Percentiles rank a stretch among this genome's conserved stretches.
These are phyloP conservation scores for Paramecium sonneborni DNA, from an alignment of 73 alveolate species.

Conservation along the genomic window DNA sequence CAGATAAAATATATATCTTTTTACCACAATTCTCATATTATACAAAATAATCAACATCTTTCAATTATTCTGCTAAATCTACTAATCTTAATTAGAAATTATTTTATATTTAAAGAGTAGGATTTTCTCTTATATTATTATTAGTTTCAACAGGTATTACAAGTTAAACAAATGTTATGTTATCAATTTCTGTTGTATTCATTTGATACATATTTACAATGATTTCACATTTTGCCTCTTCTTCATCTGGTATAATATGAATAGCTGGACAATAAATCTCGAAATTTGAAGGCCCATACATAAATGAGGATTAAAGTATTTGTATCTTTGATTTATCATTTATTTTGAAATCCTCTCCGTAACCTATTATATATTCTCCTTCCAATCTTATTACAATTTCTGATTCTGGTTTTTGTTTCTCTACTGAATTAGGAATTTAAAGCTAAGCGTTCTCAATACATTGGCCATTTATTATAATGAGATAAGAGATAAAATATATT, in stretches of 20 bases:
- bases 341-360: slow-evolving; percentile 10
- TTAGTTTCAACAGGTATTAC: background rate
- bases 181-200: background rate
- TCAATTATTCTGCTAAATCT: slow-evolving; percentile 21
- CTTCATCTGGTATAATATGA: background rate
- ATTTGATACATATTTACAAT: background rate
- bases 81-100: background rate
- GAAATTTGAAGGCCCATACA: background rate
- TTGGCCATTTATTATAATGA: background rate
- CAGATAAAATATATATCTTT: background rate
- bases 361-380: background rate
- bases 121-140: background rate
- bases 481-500: background rate
- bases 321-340: background rate
- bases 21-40: slow-evolving; percentile 3
- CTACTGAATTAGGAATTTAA: background rate
- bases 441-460: background rate
- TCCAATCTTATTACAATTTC: background rate
- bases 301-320: background rate
- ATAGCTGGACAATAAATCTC: background rate
- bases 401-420: background rate
- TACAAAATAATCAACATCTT: background rate
- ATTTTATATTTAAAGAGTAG: background rate
- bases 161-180: background rate
- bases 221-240: slow-evolving; percentile 41